Evolutionary conservation across 371 early-diverging fungal genomes (phyloP), one percentile per base, ranked within the genome.

Genomic region (Dichotomocladium elegans): DNA sequence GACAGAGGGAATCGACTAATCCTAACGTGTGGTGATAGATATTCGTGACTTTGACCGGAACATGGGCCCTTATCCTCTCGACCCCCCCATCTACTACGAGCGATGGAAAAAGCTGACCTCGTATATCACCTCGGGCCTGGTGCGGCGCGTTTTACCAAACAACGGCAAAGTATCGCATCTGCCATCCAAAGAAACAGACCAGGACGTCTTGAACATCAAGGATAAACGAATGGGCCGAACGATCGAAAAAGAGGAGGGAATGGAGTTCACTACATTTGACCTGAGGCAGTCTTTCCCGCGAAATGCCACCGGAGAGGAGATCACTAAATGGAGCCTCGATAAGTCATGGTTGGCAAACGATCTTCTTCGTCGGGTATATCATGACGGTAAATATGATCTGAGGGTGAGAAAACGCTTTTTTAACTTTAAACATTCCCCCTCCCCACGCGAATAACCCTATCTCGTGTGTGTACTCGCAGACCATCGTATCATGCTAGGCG

Each of bases 41-140:
- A 86, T 95, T 37, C 77, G 88, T 19, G 83, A 86, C 21, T 83
- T 95, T 53, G 95, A 95, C 58, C 80, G 79, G 8, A 81, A 79
- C 48, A 80, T 96, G 43, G 98, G 95, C 0, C 79, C 93, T 5
- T 96, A 94, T 68, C 97, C 95, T 3, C 57, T 91, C 5, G 68
- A 75, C 28, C 85, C 89, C 5, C 72, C 85, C 4, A 68, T 71
- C 9, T 74, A 74, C 22, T 85, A 80, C 41, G 70, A 82, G 45
- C 81, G 85, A 47, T 97, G 95, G 96, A 57, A 75, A 19, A 70
- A 74, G 24, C 70, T 93, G 37, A 82, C 93, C 3, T 58, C 70
- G 10, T 75, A 86, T 49, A 82, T 96, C 26, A 78, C 79, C 5
- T 60, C 78, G 4, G 57, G 66, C 0, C 62, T 87, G 10, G 53